Conservation (phyloP, 345 rosid genomes). For the Arabis alpina region DNA sequence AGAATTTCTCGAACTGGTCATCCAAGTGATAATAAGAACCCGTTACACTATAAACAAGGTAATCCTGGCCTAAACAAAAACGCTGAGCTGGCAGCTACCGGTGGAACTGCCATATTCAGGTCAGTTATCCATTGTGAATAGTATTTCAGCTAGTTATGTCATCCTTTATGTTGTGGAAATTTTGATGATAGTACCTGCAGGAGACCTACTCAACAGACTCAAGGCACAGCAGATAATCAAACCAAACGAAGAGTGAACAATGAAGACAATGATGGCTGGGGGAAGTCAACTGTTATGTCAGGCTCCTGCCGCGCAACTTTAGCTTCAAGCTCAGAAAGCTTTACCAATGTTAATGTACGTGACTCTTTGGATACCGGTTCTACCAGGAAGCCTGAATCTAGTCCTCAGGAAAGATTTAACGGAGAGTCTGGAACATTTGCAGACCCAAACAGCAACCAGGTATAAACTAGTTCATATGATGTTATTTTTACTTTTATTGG, state of each 20-base stretch:
- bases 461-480: slow-evolving; percentile 47
- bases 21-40: slow-evolving; percentile 39
- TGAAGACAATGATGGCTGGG: slow-evolving; percentile 66
- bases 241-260: slow-evolving; percentile 56
- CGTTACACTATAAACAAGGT: slow-evolving; percentile 45
- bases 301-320: slow-evolving; percentile 44
- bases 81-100: slow-evolving; percentile 38
- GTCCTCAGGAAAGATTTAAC: too few species aligned
- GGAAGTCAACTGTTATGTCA: slow-evolving; percentile 46
- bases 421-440: slow-evolving; percentile 26
- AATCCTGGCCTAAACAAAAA: slow-evolving; percentile 52
- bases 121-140: slow-evolving; percentile 40
- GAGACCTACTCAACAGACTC: slow-evolving; percentile 64
- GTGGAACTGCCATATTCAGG: slow-evolving; percentile 53
- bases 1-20: slow-evolving; percentile 46
- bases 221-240: slow-evolving; percentile 60
- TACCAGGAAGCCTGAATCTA: slow-evolving; percentile 45
- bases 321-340: slow-evolving; percentile 47
- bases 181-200: slow-evolving; percentile 56
- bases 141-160: too few species aligned
- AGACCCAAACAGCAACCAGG: slow-evolving; percentile 61
- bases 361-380: slow-evolving; percentile 38
- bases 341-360: slow-evolving; percentile 45
- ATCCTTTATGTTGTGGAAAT: slow-evolving; percentile 24
- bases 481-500: not conserved